These are phyloP conservation scores for Pyrenophora teres DNA, from an alignment of 2,329 filamentous ascomycete genomes.

Conservation along the genomic window DNA sequence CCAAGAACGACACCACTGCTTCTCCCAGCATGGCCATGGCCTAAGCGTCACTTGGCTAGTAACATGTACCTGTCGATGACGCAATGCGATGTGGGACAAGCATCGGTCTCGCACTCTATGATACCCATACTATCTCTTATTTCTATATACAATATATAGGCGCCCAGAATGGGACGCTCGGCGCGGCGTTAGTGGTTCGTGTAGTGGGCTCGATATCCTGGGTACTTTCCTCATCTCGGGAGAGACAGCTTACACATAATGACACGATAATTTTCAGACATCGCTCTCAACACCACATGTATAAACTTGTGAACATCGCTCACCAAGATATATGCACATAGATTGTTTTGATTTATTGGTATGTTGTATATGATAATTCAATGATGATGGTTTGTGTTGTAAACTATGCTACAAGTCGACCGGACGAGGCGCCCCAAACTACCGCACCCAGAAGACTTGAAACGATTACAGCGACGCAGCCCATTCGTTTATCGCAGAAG, in stretches of 20 bases:
- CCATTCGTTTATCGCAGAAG: too few relatives aligned
- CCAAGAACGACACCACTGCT: slow-evolving; percentile 36
- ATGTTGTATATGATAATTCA: too few relatives aligned
- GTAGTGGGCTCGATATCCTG: background rate
- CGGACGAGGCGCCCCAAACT: too few relatives aligned
- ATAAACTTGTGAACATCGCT: background rate
- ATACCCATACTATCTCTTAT: slow-evolving; percentile 10
- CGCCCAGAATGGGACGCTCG: slow-evolving; percentile 6
- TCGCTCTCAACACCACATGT: background rate
- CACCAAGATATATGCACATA: too few relatives aligned
- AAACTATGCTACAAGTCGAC: too few relatives aligned
- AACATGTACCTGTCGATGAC: background rate
- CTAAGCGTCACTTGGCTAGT: slow-evolving; percentile 18
- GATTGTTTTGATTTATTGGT: too few relatives aligned
- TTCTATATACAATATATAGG: background rate
- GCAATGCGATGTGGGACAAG: background rate
- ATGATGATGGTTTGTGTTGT: too few relatives aligned
- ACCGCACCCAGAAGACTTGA: too few relatives aligned
- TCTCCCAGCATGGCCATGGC: slow-evolving; percentile 48
- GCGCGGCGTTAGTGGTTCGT: slow-evolving; percentile 8
- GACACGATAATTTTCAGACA: background rate
- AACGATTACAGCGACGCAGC: too few relatives aligned
- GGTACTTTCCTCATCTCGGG: background rate
- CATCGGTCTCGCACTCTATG: background rate
- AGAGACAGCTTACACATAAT: slow-evolving; percentile 1